Evolutionary conservation across 2,329 filamentous ascomycete genomes (phyloP).

Genomic region (Penicillium sp.): DNA sequence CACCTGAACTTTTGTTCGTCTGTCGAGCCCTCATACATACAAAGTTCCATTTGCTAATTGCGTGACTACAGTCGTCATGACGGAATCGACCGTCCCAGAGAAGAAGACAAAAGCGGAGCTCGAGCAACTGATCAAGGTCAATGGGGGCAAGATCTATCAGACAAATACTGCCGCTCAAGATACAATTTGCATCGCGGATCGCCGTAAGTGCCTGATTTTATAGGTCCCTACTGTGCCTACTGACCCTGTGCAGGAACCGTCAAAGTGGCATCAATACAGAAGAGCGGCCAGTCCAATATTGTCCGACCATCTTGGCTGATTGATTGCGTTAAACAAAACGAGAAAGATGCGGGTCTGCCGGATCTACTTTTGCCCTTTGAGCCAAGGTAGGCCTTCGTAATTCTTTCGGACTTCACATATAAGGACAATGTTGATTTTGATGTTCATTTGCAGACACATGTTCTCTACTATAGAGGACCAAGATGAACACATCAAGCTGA

Average conservation of each 20-base stretch:
- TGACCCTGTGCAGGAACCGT: constrained; percentile 54
- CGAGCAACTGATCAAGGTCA: constrained; percentile 76
- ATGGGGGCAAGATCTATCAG: constrained; percentile 80
- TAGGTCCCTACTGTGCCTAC: not conserved
- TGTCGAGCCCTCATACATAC: not conserved
- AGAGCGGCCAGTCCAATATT: constrained; percentile 69
- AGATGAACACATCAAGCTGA: constrained; percentile 56
- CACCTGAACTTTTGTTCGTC: constrained; percentile 70
- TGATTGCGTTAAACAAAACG: constrained; percentile 69
- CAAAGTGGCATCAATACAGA: constrained; percentile 81
- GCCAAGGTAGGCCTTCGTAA: constrained; percentile 47
- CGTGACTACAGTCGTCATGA: constrained; percentile 61
- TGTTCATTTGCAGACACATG: constrained; percentile 62
- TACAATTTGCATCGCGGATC: constrained; percentile 77
- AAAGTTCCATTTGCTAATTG: constrained; percentile 4
- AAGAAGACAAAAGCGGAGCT: constrained; percentile 79
- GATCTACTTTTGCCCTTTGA: constrained; percentile 67
- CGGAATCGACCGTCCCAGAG: constrained; percentile 67
- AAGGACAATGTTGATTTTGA: constrained; percentile 4
- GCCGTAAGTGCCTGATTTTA: constrained; percentile 49
- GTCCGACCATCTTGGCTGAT: constrained; percentile 79
- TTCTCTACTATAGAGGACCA: constrained; percentile 66
- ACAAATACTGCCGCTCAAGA: constrained; percentile 62
- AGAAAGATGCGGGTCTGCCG: constrained; percentile 54
- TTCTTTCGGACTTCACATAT: constrained; percentile 17